Evolutionary conservation across 2,329 filamentous ascomycete genomes (phyloP).

Genomic region (Hansfordia pulvinata): DNA sequence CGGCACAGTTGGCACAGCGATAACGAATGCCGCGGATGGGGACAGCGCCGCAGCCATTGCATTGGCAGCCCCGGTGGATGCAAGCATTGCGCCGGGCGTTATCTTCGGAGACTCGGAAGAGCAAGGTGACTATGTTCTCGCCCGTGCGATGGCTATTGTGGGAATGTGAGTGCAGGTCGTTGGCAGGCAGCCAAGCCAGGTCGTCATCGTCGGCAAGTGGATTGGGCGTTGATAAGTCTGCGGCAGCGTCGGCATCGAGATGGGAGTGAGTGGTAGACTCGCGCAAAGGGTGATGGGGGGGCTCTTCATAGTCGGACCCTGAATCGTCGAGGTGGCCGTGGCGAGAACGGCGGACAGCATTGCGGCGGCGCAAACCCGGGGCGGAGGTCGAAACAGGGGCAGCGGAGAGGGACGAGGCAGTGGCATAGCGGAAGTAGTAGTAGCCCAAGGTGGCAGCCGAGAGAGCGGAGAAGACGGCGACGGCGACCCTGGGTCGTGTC

Average conservation of each 20-base stretch:
- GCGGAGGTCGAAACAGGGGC: too few species aligned
- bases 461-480: constrained; percentile 40
- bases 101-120: constrained; percentile 90
- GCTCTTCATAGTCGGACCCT: too few species aligned
- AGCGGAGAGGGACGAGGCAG: constrained; percentile 12
- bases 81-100: constrained; percentile 80
- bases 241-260: too few species aligned
- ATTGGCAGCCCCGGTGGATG: constrained; percentile 83
- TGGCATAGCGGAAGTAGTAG: constrained; percentile 35
- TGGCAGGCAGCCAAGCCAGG: too few species aligned
- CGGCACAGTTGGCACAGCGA: constrained; percentile 87
- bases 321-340: constrained; percentile 21
- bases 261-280: too few species aligned
- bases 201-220: too few species aligned
- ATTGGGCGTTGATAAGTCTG: too few species aligned
- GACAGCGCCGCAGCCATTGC: constrained; percentile 75
- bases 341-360: constrained; percentile 44
- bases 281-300: too few species aligned
- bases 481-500: constrained; percentile 37
- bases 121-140: constrained; percentile 69
- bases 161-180: too few species aligned
- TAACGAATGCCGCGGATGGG: constrained; percentile 90
- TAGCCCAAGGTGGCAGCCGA: constrained; percentile 45
- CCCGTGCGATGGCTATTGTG: constrained; percentile 42
- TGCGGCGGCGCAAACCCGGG: constrained; percentile 46